Evolutionary conservation across 192 early-diverging fungal genomes (phyloP).

Genomic region (Phycomyces nitens): DNA sequence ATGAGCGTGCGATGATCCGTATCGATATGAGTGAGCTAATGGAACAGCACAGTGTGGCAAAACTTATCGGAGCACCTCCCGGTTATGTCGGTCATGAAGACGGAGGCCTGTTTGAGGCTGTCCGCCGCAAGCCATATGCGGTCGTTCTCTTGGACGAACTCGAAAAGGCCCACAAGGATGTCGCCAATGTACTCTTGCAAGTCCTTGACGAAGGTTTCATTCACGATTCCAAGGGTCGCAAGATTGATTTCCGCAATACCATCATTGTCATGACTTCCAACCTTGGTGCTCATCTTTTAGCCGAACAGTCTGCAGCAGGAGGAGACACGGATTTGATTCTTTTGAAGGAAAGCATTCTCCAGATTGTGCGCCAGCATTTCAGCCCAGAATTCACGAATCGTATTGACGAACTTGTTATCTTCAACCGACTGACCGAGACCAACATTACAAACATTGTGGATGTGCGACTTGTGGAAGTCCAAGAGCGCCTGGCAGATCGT

Average conservation of each 20-base stretch:
- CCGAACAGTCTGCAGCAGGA: conserved; percentile 35
- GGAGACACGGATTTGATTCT: conserved; percentile 41
- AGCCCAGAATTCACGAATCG: conserved; percentile 78
- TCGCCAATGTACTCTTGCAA: conserved; percentile 91
- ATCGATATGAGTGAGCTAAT: conserved; percentile 83
- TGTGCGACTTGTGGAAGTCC: conserved; percentile 63
- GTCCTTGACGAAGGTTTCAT: conserved; percentile 81
- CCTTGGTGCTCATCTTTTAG: conserved; percentile 68
- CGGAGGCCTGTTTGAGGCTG: conserved; percentile 75
- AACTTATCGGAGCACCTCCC: conserved; percentile 76
- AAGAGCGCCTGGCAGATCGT: conserved; percentile 69
- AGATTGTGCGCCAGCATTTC: conserved; percentile 71
- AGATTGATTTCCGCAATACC: conserved; percentile 75
- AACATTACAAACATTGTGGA: conserved; percentile 77
- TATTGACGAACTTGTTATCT: conserved; percentile 78
- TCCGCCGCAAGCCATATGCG: conserved; percentile 73
- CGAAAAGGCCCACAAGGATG: conserved; percentile 83
- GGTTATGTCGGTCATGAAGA: conserved; percentile 80
- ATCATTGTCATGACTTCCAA: conserved; percentile 84
- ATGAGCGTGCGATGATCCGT: conserved; percentile 65
- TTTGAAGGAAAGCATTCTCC: conserved; percentile 60
- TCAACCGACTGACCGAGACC: conserved; percentile 63
- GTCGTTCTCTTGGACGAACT: conserved; percentile 80
- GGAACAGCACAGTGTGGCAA: conserved; percentile 53
- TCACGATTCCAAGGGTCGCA: conserved; percentile 76